A percentile compares a stretch with the other conserved stretches of the same genome.
These are phyloP conservation scores for Lachancea lanzarotensis DNA, from an alignment of 805 yeast species.

Conservation along the genomic window DNA sequence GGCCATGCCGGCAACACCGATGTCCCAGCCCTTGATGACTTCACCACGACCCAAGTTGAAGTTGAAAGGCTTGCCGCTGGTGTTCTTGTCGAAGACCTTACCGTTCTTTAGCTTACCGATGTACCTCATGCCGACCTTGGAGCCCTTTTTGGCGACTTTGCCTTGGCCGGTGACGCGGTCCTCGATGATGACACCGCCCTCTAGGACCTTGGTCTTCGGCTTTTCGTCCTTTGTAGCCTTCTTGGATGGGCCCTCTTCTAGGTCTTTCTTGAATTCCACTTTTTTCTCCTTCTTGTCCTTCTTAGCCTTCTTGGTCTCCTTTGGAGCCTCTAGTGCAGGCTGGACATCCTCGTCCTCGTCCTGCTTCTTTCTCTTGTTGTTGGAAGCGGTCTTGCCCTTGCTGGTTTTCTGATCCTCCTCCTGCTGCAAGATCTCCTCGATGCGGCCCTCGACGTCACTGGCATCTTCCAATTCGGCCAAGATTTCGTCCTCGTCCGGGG, in stretches of 20 bases:
- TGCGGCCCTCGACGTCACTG: slow-evolving; percentile 64
- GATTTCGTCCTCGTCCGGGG: slow-evolving; percentile 45
- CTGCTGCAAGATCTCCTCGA: slow-evolving; percentile 66
- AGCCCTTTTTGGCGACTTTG: slow-evolving; percentile 76
- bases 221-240: slow-evolving; percentile 37
- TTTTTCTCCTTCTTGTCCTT: slow-evolving; percentile 48
- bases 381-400: slow-evolving; percentile 18
- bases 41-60: slow-evolving; percentile 95
- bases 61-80: slow-evolving; percentile 90
- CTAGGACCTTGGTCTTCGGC: slow-evolving; percentile 68
- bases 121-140: slow-evolving; percentile 93
- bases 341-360: slow-evolving; percentile 36
- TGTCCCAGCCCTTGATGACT: slow-evolving; percentile 97
- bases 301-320: slow-evolving; percentile 15
- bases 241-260: slow-evolving; percentile 91
- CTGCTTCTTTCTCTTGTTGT: slow-evolving; percentile 29
- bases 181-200: slow-evolving; percentile 91
- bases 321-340: slow-evolving; percentile 32
- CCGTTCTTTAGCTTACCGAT: slow-evolving; percentile 97
- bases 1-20: slow-evolving; percentile 98
- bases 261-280: slow-evolving; percentile 82
- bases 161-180: slow-evolving; percentile 90
- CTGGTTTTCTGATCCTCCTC: slow-evolving; percentile 40
- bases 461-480: slow-evolving; percentile 55
- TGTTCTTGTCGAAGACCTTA: slow-evolving; percentile 93